Conservation (phyloP, 2,329 filamentous ascomycete genomes). For the Penicillium nordicum region DNA sequence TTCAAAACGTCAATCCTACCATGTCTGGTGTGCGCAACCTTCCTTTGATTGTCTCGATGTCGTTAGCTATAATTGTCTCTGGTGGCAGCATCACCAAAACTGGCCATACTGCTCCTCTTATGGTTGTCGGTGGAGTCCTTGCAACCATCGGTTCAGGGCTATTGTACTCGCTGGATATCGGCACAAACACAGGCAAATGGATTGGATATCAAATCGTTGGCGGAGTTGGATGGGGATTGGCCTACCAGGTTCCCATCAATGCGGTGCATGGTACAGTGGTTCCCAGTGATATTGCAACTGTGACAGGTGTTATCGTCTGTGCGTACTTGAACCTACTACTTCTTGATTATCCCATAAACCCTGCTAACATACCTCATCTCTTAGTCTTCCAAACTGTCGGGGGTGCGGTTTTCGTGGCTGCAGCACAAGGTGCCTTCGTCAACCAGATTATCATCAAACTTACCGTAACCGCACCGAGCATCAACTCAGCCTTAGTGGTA, state of each 20-base stretch:
- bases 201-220: constrained; percentile 38
- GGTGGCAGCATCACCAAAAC: constrained; percentile 27
- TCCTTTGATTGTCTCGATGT: constrained; percentile 39
- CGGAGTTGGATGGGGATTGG: constrained; percentile 29
- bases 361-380: neutral
- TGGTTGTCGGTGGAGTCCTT: constrained; percentile 25
- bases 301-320: neutral
- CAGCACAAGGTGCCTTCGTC: constrained; percentile 9
- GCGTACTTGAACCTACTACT: neutral
- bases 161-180: constrained; percentile 33
- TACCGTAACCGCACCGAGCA: neutral
- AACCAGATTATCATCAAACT: neutral
- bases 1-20: constrained; percentile 32
- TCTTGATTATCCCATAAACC: neutral
- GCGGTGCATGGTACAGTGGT: constrained; percentile 15
- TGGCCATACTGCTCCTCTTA: constrained; percentile 26
- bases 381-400: constrained; percentile 9
- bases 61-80: constrained; percentile 20
- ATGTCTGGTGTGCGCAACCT: constrained; percentile 43
- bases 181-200: constrained; percentile 31
- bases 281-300: neutral
- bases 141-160: constrained; percentile 29
- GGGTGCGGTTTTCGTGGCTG: constrained; percentile 4
- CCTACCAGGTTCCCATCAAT: constrained; percentile 22
- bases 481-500: neutral